Percentiles rank a stretch among this genome's conserved stretches.
phyloP scores from a whole-genome alignment of 768 basidiomycete genomes.

The Russula dissimulans region DNA sequence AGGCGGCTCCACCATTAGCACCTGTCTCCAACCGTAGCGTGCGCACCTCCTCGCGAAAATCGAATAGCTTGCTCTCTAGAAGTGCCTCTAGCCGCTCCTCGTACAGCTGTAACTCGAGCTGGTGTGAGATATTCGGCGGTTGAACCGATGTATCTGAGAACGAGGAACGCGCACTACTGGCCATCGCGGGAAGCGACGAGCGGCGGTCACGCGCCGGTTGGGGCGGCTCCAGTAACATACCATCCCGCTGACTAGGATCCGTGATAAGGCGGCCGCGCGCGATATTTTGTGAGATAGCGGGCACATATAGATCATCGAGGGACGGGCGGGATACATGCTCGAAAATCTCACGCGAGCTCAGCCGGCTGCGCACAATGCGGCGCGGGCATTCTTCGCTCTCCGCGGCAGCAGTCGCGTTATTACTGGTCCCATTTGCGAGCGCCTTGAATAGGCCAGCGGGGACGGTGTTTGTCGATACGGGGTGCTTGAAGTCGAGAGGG shows the following conservation, averaged over 20 bases:
- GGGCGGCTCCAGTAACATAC: slow-evolving; percentile 33
- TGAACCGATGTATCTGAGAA: slow-evolving; percentile 37
- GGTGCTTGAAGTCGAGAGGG: slow-evolving; percentile 68
- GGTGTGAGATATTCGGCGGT: slow-evolving; percentile 43
- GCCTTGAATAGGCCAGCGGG: slow-evolving; percentile 85
- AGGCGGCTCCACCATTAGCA: slow-evolving; percentile 24
- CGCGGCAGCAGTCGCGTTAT: neutral
- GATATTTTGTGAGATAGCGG: slow-evolving; percentile 56
- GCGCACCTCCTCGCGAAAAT: slow-evolving; percentile 35
- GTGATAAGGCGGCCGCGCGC: slow-evolving; percentile 46
- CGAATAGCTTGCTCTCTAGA: slow-evolving; percentile 60
- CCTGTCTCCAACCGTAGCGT: slow-evolving; percentile 17
- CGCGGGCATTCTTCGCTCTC: slow-evolving; percentile 55
- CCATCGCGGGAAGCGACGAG: slow-evolving; percentile 34
- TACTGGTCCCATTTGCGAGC: slow-evolving; percentile 34
- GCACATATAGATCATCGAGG: slow-evolving; percentile 66
- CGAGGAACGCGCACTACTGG: slow-evolving; percentile 38
- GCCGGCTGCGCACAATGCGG: slow-evolving; percentile 62
- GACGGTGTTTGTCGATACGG: slow-evolving; percentile 59
- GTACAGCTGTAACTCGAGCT: slow-evolving; percentile 48
- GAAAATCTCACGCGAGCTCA: slow-evolving; percentile 65
- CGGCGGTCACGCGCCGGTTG: slow-evolving; percentile 25
- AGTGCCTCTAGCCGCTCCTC: slow-evolving; percentile 55
- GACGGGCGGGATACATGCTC: slow-evolving; percentile 62
- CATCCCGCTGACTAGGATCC: slow-evolving; percentile 41